Percentiles rank a stretch among this genome's conserved stretches.
Evolutionary conservation across 805 yeast species (phyloP).

Genomic region (Monosporozyma aquatica): DNA sequence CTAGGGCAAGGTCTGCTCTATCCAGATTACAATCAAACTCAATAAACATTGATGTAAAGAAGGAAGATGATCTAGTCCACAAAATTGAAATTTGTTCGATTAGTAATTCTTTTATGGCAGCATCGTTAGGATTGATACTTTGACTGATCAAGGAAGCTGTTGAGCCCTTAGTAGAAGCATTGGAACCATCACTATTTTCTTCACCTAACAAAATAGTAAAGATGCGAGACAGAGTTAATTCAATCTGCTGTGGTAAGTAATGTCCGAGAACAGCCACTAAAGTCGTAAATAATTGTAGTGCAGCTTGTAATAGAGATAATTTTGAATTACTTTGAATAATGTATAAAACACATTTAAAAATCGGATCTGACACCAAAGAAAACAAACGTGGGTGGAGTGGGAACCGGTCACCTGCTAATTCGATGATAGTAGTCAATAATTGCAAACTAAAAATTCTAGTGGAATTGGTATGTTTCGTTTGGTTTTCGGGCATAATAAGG

Average conservation of each 20-base stretch:
- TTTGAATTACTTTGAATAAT: slow-evolving; percentile 66
- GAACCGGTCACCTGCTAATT: slow-evolving; percentile 61
- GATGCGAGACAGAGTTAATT: slow-evolving; percentile 55
- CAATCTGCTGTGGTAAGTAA: slow-evolving; percentile 70
- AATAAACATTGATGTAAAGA: slow-evolving; percentile 68
- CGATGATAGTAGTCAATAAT: slow-evolving; percentile 69
- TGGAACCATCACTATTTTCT: neutral
- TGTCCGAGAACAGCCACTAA: slow-evolving; percentile 58
- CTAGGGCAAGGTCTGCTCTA: slow-evolving; percentile 64
- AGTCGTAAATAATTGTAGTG: slow-evolving; percentile 68
- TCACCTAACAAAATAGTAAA: slow-evolving; percentile 44
- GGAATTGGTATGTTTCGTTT: slow-evolving; percentile 76
- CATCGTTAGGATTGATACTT: neutral
- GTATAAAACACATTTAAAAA: slow-evolving; percentile 79
- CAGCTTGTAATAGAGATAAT: slow-evolving; percentile 59
- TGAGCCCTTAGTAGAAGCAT: neutral
- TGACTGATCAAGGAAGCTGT: neutral
- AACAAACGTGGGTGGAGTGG: slow-evolving; percentile 56
- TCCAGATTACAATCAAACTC: slow-evolving; percentile 89
- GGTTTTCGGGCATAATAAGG: slow-evolving; percentile 72
- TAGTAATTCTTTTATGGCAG: slow-evolving; percentile 62
- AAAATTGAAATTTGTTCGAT: slow-evolving; percentile 75
- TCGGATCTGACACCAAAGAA: slow-evolving; percentile 61
- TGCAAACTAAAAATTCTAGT: slow-evolving; percentile 77
- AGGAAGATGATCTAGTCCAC: slow-evolving; percentile 72